Evolutionary conservation across 768 basidiomycete genomes (phyloP), one percentile per base, ranked within the genome.

Genomic region (Cystoderma amianthinum): DNA sequence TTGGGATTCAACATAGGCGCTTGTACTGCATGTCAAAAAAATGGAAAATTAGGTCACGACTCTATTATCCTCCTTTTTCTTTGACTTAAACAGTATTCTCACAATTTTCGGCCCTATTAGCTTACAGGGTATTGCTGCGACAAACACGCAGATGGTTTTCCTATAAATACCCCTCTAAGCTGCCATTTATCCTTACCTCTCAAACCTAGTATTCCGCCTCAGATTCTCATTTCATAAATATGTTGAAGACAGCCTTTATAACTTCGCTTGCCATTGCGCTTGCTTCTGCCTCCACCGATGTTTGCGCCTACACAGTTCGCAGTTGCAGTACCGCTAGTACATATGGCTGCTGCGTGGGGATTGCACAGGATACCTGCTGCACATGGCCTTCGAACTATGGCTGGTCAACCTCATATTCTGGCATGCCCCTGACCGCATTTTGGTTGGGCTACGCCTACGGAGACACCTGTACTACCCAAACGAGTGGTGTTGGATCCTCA

Each of bases 381-480:
- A 18, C n/a, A n/a, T 38, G 37, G 37, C 37, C 37, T 22, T 18
- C 16, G 5, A 38, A 38, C 20, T 38, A 38, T 22, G 37, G 37
- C 11, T 38, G 37, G 37, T 38, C 37, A 10, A 20, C 22, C 16
- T 5, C 10, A 22, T 38, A 18, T 38, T 5, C 7, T 9, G 22
- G 22, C 37, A 38, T 38, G 37, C 37, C 37, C 16, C 16, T 22
- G 20, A 38, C 37, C 11, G 9, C 37, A 10, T 19, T 18, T 22
- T 38, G 37, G 37, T 10, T 38, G 15, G 37, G 37, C 11, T 12
- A 18, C 7, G 20, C 37, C 16, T 38, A 38, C 20, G 21, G 37
- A 5, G 37, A 38, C 20, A 18, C 20, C 37, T 38, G 37, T 20
- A 16, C 16, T 10, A 38, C 37, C 10, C 37, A 38, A 38, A 38